Percentiles rank a stretch among this genome's conserved stretches.
These are phyloP conservation scores for Amaranthus cruentus DNA, from an alignment of 148 eudicot genomes.

Conservation along the genomic window DNA sequence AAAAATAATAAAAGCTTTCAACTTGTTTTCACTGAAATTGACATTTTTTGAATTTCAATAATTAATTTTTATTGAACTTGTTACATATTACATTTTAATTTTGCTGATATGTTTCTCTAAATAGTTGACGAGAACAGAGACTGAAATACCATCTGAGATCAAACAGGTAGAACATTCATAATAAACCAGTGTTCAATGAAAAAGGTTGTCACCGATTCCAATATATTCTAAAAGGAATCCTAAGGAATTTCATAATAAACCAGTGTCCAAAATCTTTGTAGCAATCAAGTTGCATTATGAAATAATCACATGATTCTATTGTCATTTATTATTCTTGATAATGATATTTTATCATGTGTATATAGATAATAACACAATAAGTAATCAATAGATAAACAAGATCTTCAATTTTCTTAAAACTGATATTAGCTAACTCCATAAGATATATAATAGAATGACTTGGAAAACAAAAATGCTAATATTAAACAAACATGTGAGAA, in stretches of 20 bases:
- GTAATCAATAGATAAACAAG: not conserved
- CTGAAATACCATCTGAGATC: not conserved
- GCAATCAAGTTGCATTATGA: not conserved
- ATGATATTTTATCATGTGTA: too few relatives aligned
- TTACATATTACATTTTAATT: too few relatives aligned
- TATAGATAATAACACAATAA: not conserved
- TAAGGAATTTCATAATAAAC: not conserved
- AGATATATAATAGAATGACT: not conserved
- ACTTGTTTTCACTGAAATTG: too few relatives aligned
- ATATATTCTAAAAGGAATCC: not conserved
- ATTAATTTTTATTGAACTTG: too few relatives aligned
- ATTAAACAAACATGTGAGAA: not conserved
- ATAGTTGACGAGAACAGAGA: too few relatives aligned
- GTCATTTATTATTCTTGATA: too few relatives aligned
- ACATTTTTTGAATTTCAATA: too few relatives aligned
- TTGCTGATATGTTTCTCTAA: too few relatives aligned
- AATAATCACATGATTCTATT: not conserved
- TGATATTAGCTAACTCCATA: not conserved
- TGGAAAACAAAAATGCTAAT: not conserved
- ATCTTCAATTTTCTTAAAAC: not conserved
- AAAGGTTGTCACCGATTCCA: not conserved
- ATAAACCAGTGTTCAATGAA: not conserved
- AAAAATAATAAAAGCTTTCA: too few relatives aligned
- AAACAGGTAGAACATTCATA: not conserved
- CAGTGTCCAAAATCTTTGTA: not conserved